These are phyloP conservation scores for Chrysoporthe deuterocubensis DNA, from an alignment of 2,329 filamentous ascomycete genomes.

Conservation along the genomic window DNA sequence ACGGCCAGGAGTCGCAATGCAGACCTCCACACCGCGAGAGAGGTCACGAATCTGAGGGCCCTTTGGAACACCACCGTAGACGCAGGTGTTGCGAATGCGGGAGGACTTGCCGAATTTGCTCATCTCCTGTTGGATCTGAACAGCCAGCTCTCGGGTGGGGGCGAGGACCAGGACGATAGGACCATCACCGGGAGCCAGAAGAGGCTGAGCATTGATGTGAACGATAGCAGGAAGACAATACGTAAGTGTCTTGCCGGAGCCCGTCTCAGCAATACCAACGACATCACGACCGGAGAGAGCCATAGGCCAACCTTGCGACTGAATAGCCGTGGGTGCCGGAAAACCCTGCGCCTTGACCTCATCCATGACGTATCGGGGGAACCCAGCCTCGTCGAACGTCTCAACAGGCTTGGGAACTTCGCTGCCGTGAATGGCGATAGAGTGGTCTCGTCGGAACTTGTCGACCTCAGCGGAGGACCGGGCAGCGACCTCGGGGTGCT, in stretches of 20 bases:
- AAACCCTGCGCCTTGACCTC: slow-evolving; percentile 99
- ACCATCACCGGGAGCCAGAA: slow-evolving; percentile 91
- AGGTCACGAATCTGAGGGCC: slow-evolving; percentile 96
- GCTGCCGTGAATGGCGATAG: slow-evolving; percentile 79
- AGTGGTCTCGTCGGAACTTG: slow-evolving; percentile 81
- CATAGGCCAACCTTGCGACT: slow-evolving; percentile 99
- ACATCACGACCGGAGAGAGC: slow-evolving; percentile 97
- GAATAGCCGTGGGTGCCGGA: slow-evolving; percentile 89
- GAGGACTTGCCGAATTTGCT: slow-evolving; percentile 98
- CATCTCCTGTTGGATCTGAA: slow-evolving; percentile 98
- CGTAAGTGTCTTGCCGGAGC: slow-evolving; percentile 97
- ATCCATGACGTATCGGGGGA: slow-evolving; percentile 95
- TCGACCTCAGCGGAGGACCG: slow-evolving; percentile 82
- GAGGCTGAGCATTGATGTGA: slow-evolving; percentile 98
- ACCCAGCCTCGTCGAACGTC: slow-evolving; percentile 96
- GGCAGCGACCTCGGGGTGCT: slow-evolving; percentile 76
- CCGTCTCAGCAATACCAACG: slow-evolving; percentile 98
- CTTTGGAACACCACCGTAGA: slow-evolving; percentile 98
- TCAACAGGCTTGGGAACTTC: slow-evolving; percentile 93
- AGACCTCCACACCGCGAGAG: slow-evolving; percentile 93
- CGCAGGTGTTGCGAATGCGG: slow-evolving; percentile 96
- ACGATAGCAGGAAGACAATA: slow-evolving; percentile 98
- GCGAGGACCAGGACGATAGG: slow-evolving; percentile 96
- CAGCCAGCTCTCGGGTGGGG: slow-evolving; percentile 94
- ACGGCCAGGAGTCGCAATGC: slow-evolving; percentile 96